Base-by-base conservation (phyloP, 176 grass and related monocot genomes). In the Rhynchospora tenuis region DNA sequence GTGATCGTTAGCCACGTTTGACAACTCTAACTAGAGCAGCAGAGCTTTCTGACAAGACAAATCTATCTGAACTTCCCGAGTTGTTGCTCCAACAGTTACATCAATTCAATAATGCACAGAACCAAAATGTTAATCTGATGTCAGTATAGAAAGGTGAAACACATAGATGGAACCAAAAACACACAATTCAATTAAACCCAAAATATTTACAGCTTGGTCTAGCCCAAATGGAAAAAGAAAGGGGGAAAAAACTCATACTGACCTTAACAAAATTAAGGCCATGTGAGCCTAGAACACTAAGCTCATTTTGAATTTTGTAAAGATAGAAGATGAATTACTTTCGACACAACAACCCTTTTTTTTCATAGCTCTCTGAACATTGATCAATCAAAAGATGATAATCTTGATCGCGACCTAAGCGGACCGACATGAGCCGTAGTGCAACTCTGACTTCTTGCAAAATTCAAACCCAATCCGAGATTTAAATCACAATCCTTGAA, bases 361-460 rank as follows among this genome's bases (percentile, higher is more conserved):
- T 24, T 14, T 13, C 22, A 54, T 26, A 8, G 4, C 27, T 26
- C 28, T 15, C 14, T 79, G 43, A 17, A 11, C 13, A 73, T 50
- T 51, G 14, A 20, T 69, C 27, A 23, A 60, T 55, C 1, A 48
- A 80, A 52, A 67, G 29, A 9, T 46, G 77, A 52, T 75, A 33
- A 58, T 78, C 62, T 84, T 22, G 3, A 43, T 38, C 31, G 56
- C 67, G 43, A 29, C 14, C 6, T 45, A 55, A 61, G 33, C 10
- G 1, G 24, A 75, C 20, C 47, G 17, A 14, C 24, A 71, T 82
- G 59, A 62, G 59, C 79, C 3, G 79, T 22, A 52, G 72, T 50
- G 75, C 47, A 91, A 88, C 89, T 94, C 20, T 14, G 48, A 80
- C 90, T 92, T 85, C 90, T 83, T 1, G 63, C 47, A 6, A 91